These are phyloP conservation scores for Vitis riparia DNA, from an alignment of 164 flowering plant species.

Conservation along the genomic window DNA sequence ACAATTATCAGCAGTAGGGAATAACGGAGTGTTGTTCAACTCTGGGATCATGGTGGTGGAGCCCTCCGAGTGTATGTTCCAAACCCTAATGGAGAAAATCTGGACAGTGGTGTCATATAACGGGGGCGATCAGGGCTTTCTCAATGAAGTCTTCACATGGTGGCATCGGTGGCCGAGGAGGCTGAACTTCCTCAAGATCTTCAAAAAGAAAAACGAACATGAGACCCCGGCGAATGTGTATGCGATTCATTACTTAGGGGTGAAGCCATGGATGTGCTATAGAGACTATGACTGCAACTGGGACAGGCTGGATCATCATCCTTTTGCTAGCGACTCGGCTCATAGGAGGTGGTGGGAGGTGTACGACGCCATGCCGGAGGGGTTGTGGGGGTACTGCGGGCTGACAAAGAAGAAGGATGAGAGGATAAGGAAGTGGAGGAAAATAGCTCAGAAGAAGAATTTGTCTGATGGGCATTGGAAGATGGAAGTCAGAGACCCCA, in stretches of 20 bases:
- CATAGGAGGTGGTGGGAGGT: constrained; percentile 73
- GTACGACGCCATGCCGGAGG: constrained; percentile 50
- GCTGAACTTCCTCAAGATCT: constrained; percentile 48
- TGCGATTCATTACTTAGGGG: constrained; percentile 69
- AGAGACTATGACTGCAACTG: constrained; percentile 88
- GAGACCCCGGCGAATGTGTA: constrained; percentile 22
- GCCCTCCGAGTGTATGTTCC: constrained; percentile 67
- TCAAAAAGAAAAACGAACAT: neutral
- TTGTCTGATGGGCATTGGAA: constrained; percentile 60
- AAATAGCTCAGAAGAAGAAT: constrained; percentile 27
- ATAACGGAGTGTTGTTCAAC: constrained; percentile 50
- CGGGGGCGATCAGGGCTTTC: constrained; percentile 87
- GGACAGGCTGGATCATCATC: constrained; percentile 37
- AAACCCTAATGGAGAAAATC: constrained; percentile 42
- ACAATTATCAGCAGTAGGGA: constrained; percentile 56
- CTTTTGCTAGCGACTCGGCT: constrained; percentile 64
- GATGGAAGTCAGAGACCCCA: constrained; percentile 53
- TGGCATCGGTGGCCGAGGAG: constrained; percentile 71
- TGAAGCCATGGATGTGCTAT: constrained; percentile 90
- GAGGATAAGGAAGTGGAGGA: constrained; percentile 37
- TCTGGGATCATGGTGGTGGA: constrained; percentile 79
- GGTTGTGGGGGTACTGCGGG: constrained; percentile 44
- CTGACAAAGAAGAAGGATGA: constrained; percentile 32
- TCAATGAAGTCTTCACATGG: constrained; percentile 81
- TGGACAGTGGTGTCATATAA: constrained; percentile 47